These are phyloP conservation scores for Musa beccarii DNA, from an alignment of 176 grass and related monocot genomes.

Conservation along the genomic window DNA sequence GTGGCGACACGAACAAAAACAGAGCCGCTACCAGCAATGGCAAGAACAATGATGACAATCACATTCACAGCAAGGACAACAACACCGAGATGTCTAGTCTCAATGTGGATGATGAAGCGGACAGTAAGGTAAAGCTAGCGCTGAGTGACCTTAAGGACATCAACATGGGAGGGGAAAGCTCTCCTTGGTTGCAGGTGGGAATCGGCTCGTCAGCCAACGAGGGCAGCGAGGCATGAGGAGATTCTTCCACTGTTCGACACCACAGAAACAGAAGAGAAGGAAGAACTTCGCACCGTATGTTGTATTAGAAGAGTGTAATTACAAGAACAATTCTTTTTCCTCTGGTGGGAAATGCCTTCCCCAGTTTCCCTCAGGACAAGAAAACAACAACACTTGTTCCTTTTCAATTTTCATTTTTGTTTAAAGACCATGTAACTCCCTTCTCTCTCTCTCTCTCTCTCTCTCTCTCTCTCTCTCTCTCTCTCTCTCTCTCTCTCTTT, in stretches of 20 bases:
- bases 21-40: slow-evolving; percentile 13
- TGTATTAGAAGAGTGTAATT: not conserved
- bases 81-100: not conserved
- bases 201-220: slow-evolving; percentile 43
- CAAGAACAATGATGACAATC: slow-evolving; percentile 12
- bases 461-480: not conserved
- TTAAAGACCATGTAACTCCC: not conserved
- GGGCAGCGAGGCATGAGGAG: slow-evolving; percentile 5
- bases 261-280: not conserved
- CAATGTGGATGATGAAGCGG: slow-evolving; percentile 48
- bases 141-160: slow-evolving; percentile 60
- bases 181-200: slow-evolving; percentile 73
- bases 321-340: not conserved
- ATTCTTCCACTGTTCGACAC: not conserved
- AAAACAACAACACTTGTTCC: not conserved
- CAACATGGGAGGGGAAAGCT: slow-evolving; percentile 36
- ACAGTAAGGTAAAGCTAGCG: slow-evolving; percentile 49
- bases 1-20: slow-evolving; percentile 19
- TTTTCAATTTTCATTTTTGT: not conserved
- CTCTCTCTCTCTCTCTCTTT: not conserved
- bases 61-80: slow-evolving; percentile 2
- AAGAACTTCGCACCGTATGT: not conserved
- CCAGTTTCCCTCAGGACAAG: not conserved
- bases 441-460: not conserved
- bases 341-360: not conserved